Evolutionary conservation across 2,329 filamentous ascomycete species (phyloP), one percentile per base, ranked within the genome.

Genomic region (Escovopsis sp.): DNA sequence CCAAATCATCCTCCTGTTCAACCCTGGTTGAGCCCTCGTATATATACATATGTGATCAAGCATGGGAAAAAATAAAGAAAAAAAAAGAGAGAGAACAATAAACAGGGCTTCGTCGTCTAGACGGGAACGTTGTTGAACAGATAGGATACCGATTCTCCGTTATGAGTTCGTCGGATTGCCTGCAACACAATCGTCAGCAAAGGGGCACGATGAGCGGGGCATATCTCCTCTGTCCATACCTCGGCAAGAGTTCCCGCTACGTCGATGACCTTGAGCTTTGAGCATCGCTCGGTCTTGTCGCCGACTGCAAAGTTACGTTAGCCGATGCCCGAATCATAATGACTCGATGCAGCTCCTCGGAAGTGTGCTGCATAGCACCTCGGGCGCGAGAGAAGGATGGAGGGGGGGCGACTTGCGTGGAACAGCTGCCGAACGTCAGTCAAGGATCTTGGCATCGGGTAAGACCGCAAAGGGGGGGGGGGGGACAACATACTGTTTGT

Each of bases 211-310:
- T 15, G 11, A 37, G 12, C 9, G n/a, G 8, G 8, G 4, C 6
- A 6, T 37, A 12, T 4, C 26, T 12, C 12, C n/a, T 10, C 33
- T 18, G 23, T 33, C 35, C 59, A 38, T 55, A 66, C 65, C 61
- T 73, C 80, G n/a, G 77, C 80, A 45, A 84, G 67, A 33, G 87
- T 94, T 36, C 85, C 82, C 54, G 82, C 86, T 53, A 95, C 85
- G 62, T 95, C 88, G 59, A 95, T 94, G 44, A 88, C 88, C 63
- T 87, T 80, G 49, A 95, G 75, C 62, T 84, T 82, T 45, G 78
- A 72, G 63, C 88, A 93, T 36, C 72, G 64, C 56, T 81, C 77
- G 59, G 82, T 80, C 71, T 93, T 89, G 59, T 86, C 83, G 49
- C 80, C 76, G 50, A 87, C 59, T 61, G 15, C 15, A 15, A 15